Evolutionary conservation across 768 basidiomycete species (phyloP), one percentile per base, ranked within the genome.

Genomic region (Sporobolomyces pararoseus): DNA sequence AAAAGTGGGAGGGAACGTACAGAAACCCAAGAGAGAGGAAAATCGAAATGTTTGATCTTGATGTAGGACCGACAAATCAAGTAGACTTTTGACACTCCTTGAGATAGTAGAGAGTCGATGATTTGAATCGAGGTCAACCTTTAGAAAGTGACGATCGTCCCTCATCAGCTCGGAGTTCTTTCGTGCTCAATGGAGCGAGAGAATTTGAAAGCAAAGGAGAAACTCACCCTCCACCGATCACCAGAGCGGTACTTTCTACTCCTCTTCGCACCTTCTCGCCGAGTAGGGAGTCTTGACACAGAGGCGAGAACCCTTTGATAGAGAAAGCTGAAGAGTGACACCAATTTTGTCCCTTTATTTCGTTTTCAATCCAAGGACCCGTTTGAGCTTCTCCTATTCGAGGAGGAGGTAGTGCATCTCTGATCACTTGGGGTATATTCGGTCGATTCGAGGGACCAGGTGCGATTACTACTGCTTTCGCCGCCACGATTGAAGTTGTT

Each of bases 231-330:
- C 77, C 77, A 2, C 77, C 77, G 16, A 77, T 65, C 23, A 78
- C 73, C 34, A 76, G 50, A 5, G 68, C 63, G 1, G 57, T 54
- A 16, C 66, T 68, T 5, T 9, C n/a, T 68, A 75, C 65, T 42
- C 79, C 76, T 59, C 62, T 71, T 63, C 75, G 70, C 7, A 79
- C 71, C 60, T 73, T 74, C 51, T 75, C 76, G n/a, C 76, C 75
- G 68, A 80, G 77, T 35, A n/a, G n/a, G n/a, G n/a, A n/a, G n/a
- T 72, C 34, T 37, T 66, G 69, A 61, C 75, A 79, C 59, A 75
- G 64, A 69, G 75, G 70, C 39, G 42, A 29, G 31, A 44, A 72
- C 10, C 55, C 66, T 12, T 34, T 25, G 31, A 47, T 4, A 27
- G 69, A 57, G 7, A 74, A 70, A 17, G 75, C 69, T 31, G 68